Conservation (phyloP, 2,329 filamentous ascomycete genomes). For the Alternaria sp. region DNA sequence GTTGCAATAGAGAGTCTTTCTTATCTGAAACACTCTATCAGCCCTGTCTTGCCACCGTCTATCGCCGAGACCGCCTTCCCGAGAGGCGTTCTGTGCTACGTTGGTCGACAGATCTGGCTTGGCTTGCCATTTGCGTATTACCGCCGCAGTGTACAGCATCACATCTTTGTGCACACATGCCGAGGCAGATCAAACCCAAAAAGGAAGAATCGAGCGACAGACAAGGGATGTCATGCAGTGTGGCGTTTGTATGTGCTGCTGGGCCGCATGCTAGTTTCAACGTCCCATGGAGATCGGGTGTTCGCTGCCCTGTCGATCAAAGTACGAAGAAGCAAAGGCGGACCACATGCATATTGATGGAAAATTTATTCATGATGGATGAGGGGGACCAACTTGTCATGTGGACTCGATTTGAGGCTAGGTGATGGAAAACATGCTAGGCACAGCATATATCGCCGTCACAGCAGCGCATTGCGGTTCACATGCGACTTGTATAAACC, state of each 20-base stretch:
- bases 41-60: constrained; percentile 21
- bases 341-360: constrained; percentile 15
- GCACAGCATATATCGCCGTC: neutral
- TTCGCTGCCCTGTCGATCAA: constrained; percentile 20
- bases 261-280: constrained; percentile 32
- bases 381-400: constrained; percentile 1
- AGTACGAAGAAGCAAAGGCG: constrained; percentile 30
- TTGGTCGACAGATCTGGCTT: constrained; percentile 33
- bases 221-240: constrained; percentile 16
- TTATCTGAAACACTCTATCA: constrained; percentile 34
- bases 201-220: constrained; percentile 34
- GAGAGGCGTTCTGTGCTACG: constrained; percentile 41
- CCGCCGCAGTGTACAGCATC: constrained; percentile 9
- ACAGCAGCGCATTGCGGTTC: neutral
- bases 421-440: neutral
- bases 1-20: constrained; percentile 15
- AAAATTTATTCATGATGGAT: constrained; percentile 12
- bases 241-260: constrained; percentile 9
- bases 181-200: constrained; percentile 30
- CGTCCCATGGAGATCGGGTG: constrained; percentile 21
- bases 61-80: constrained; percentile 17
- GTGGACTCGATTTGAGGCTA: neutral
- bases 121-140: constrained; percentile 11
- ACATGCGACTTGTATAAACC: neutral
- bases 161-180: constrained; percentile 7